Conservation (phyloP, 495 filamentous ascomycete genomes). For the Sabuloglossum arenarium region DNA sequence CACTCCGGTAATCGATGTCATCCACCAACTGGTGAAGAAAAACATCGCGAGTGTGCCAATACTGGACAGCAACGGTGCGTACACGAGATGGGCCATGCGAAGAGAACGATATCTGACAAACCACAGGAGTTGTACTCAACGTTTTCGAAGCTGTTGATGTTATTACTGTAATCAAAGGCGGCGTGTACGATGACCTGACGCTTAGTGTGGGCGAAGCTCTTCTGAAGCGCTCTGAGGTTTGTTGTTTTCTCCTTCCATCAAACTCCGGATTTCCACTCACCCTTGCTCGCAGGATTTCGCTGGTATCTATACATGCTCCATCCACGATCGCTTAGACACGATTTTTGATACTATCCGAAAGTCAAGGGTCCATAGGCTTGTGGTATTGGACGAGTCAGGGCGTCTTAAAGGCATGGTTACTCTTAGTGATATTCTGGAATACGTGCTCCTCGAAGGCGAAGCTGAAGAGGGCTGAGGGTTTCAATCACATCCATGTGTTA, state of each 20-base stretch:
- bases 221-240: constrained; percentile 60
- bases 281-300: constrained; percentile 51
- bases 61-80: constrained; percentile 51
- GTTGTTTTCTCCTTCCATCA: neutral
- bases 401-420: constrained; percentile 77
- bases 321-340: constrained; percentile 78
- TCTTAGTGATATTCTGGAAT: constrained; percentile 89
- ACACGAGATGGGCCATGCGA: neutral
- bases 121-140: constrained; percentile 59
- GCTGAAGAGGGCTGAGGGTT: constrained; percentile 24
- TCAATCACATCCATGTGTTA: neutral
- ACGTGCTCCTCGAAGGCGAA: constrained; percentile 77
- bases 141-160: constrained; percentile 98
- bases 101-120: neutral
- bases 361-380: constrained; percentile 77
- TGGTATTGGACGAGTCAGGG: constrained; percentile 78
- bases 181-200: constrained; percentile 74
- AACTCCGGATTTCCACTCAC: neutral
- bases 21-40: constrained; percentile 68
- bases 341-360: constrained; percentile 95
- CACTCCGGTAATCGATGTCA: constrained; percentile 86
- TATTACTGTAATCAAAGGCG: constrained; percentile 85
- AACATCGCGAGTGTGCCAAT: constrained; percentile 94
- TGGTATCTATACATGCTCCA: constrained; percentile 87
- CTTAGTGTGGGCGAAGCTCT: constrained; percentile 79